phyloP scores from a whole-genome alignment of 805 yeast genomes.

The Pichia membranifaciens region DNA sequence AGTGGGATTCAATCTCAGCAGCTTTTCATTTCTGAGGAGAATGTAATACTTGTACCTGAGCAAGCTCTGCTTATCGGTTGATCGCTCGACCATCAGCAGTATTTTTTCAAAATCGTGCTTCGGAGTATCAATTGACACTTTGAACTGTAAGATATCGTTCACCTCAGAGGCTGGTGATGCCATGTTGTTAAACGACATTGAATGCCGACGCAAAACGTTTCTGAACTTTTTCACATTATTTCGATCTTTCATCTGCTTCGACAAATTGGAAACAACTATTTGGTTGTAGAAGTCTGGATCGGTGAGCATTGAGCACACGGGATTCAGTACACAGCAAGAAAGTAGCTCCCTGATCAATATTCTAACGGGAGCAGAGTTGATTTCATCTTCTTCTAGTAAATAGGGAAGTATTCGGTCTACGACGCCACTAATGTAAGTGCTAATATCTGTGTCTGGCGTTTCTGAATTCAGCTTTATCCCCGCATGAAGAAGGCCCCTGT shows the following conservation, averaged over 20 bases:
- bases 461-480: conserved; percentile 39
- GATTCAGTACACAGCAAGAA: conserved; percentile 49
- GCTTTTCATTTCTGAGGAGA: conserved; percentile 35
- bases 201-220: conserved; percentile 62
- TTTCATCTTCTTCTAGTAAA: conserved; percentile 43
- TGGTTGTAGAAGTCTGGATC: conserved; percentile 79
- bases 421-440: conserved; percentile 41
- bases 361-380: conserved; percentile 41
- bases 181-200: conserved; percentile 22
- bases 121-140: conserved; percentile 26
- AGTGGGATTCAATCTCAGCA: background rate
- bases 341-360: conserved; percentile 59
- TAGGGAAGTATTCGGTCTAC: conserved; percentile 41
- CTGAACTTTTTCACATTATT: conserved; percentile 68
- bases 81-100: conserved; percentile 28
- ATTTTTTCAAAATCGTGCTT: conserved; percentile 28
- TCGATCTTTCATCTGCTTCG: conserved; percentile 63
- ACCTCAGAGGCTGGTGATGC: background rate
- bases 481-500: conserved; percentile 52
- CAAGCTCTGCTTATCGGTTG: conserved; percentile 36
- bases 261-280: conserved; percentile 50
- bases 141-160: background rate
- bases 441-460: conserved; percentile 38
- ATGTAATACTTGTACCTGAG: conserved; percentile 43
- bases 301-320: conserved; percentile 44